These are phyloP conservation scores for Hsuehochloa calcarea DNA, from an alignment of 176 grass and related monocot genomes.

Conservation along the genomic window DNA sequence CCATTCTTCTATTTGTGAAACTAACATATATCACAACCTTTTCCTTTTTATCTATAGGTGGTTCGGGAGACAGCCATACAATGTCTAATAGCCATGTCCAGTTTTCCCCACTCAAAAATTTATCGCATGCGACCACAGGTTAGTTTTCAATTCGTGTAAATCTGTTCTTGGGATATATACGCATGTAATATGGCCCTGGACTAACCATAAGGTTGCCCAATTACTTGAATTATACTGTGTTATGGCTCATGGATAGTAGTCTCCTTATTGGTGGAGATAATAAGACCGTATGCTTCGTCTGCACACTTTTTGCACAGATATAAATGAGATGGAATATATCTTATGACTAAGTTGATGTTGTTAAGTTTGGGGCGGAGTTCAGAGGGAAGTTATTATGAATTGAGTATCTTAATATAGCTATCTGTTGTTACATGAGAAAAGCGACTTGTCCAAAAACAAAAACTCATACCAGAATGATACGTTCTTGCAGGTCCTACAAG, in stretches of 20 bases:
- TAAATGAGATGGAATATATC: constrained; percentile 20
- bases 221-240: not conserved
- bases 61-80: constrained; percentile 90
- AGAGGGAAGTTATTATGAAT: not conserved
- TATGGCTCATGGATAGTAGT: not conserved
- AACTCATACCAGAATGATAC: constrained; percentile 17
- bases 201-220: not conserved
- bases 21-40: constrained; percentile 30
- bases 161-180: constrained; percentile 25
- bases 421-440: constrained; percentile 4
- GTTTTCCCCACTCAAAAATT: constrained; percentile 81
- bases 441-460: not conserved
- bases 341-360: constrained; percentile 18
- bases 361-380: not conserved
- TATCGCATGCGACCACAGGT: constrained; percentile 77
- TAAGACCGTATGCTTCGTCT: constrained; percentile 4
- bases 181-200: not conserved
- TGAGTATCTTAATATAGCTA: not conserved
- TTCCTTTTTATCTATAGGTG: constrained; percentile 53
- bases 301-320: not conserved
- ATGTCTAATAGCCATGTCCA: constrained; percentile 81
- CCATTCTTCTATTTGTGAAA: constrained; percentile 24
- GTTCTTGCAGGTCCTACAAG: constrained; percentile 58
- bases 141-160: constrained; percentile 28
- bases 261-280: not conserved